A percentile compares a stretch with the other conserved stretches of the same genome.
These are phyloP conservation scores for Amanita molliuscula DNA, from an alignment of 768 basidiomycete species.

Conservation along the genomic window DNA sequence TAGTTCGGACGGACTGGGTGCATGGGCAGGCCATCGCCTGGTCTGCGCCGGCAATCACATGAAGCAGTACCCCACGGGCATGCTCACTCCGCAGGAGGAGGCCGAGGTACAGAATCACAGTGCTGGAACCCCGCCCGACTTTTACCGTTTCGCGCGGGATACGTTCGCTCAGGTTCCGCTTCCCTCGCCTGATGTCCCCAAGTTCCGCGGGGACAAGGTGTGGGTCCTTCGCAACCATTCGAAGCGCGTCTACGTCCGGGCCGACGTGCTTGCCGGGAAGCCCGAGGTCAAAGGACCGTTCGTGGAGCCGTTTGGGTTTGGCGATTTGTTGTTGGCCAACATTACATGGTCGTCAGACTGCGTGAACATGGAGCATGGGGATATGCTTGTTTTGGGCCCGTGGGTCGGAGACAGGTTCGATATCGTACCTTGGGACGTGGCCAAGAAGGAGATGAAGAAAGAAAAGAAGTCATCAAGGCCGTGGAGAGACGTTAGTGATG, in stretches of 20 bases:
- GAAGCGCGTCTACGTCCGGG: conserved; percentile 5
- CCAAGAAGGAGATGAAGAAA: conserved; percentile 4
- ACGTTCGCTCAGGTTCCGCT: not conserved
- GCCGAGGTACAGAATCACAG: not conserved
- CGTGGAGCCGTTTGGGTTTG: conserved; percentile 4
- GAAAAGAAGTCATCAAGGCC: not conserved
- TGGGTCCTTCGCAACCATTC: conserved; percentile 7
- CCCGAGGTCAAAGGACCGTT: not conserved
- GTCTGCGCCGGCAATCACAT: not conserved
- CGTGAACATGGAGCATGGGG: not conserved
- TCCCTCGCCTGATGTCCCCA: not conserved
- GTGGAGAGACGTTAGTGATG: conserved; percentile 5
- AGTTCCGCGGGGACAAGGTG: not conserved
- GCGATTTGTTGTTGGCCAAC: conserved; percentile 4
- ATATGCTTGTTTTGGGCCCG: not conserved
- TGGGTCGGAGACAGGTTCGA: conserved; percentile 7
- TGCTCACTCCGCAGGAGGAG: not conserved
- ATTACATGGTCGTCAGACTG: conserved; percentile 1
- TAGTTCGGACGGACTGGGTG: not conserved
- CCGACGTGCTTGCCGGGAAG: conserved; percentile 5
- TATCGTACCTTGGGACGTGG: conserved; percentile 4
- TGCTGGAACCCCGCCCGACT: not conserved
- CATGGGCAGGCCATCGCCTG: conserved; percentile 5
- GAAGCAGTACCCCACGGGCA: conserved; percentile 1
- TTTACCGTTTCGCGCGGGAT: conserved; percentile 1